Percentiles rank a stretch among this genome's conserved stretches.
These are phyloP conservation scores for Aspergillus flavus DNA, from an alignment of 2,329 filamentous ascomycete species.

Conservation along the genomic window DNA sequence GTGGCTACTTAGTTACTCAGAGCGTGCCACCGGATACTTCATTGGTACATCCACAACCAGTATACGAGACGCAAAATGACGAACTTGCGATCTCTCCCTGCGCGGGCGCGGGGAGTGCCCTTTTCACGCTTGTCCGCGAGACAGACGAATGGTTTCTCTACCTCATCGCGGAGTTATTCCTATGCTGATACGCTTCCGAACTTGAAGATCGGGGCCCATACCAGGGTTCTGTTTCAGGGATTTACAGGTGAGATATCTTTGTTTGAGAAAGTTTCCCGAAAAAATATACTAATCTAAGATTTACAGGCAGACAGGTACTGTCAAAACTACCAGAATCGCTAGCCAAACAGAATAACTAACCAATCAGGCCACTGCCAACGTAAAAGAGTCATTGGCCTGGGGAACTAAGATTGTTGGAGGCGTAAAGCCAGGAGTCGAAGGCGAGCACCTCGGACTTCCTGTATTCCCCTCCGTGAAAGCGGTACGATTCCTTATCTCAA, in stretches of 20 bases:
- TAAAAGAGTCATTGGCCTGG: constrained; percentile 73
- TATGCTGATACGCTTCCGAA: constrained; percentile 67
- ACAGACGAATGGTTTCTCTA: constrained; percentile 33
- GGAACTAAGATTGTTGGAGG: constrained; percentile 80
- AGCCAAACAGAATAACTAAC: constrained; percentile 6
- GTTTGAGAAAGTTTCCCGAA: constrained; percentile 9
- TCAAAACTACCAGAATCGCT: neutral
- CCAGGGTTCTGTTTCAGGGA: constrained; percentile 70
- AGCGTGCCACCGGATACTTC: neutral
- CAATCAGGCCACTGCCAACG: constrained; percentile 70
- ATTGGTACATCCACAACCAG: neutral
- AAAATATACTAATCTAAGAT: constrained; percentile 6
- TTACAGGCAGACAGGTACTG: constrained; percentile 40
- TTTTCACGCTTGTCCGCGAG: constrained; percentile 6
- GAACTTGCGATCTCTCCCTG: constrained; percentile 25
- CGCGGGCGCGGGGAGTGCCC: constrained; percentile 20
- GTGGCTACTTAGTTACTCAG: neutral
- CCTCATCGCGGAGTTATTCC: constrained; percentile 27
- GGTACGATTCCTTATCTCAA: constrained; percentile 31
- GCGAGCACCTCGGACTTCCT: constrained; percentile 73
- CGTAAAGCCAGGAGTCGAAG: constrained; percentile 70
- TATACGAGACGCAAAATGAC: constrained; percentile 12
- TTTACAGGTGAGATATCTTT: constrained; percentile 59
- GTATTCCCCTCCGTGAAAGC: constrained; percentile 69
- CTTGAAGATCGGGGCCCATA: constrained; percentile 67